Base-by-base conservation (phyloP, 305 asterid genomes). In the Fraxinus angustifolia region DNA sequence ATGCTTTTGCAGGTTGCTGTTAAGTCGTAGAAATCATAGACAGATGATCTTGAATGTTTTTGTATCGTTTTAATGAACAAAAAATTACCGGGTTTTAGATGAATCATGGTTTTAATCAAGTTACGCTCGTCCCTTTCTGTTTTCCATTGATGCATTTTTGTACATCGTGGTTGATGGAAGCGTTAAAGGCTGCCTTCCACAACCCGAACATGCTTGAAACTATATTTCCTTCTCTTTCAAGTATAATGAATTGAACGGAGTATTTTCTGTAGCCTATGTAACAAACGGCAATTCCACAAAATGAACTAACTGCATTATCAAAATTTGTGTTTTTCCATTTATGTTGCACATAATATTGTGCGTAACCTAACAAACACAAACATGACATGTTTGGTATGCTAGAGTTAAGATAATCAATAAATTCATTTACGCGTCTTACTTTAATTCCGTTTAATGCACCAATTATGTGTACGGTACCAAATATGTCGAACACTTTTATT, bases 1-100 rank as follows among this genome's bases (percentile, higher is more conserved):
- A 28, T 23, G 36, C 79, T 78, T 70, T 75, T 77, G 45, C 84
- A 86, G 30, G 70, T 60, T 60, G 70, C 31, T 60, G 84, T 75
- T 79, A 87, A 84, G 74, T 77, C 26, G 56, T 67, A 83, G 88
- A 78, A 67, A 78, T 17, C 53, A 28, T 19, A 14, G 48, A 73
- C 77, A 73, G 50, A 82, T 50, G 73, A 53, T 53, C 38, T 33
- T 21, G 26, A 60, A 60, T 36, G 40, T 10, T 21, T 62, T 33
- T 38, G 53, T 33, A 33, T 56, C 8, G 1, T 26, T 5, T 75
- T 48, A 21, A 21, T 60, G 70, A 60, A 60, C 70, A 23, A 23
- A 23, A 23, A 60, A 60, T 60, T 21, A 30, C 1, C 4, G 31
- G 0, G 70, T 60, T 60, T 60, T 60, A 21, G 26, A 60, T 58